Base-by-base conservation (phyloP, 1,139 yeast genomes). In the Debaryomyces fabryi region DNA sequence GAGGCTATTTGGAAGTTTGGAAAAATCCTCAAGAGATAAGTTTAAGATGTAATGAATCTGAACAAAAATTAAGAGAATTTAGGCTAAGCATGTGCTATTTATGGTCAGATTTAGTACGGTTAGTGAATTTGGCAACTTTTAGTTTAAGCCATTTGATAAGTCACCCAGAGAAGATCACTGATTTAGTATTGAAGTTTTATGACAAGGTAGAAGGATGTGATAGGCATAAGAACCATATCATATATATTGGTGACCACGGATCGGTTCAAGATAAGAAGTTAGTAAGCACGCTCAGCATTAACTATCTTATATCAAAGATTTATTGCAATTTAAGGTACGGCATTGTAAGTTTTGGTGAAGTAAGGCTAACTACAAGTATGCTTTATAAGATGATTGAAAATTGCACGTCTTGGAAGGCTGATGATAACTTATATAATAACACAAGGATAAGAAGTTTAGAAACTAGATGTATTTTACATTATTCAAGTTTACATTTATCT, bases 81-180 rank as follows among this genome's bases (percentile, higher is more conserved):
- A 64, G 69, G 40, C 46, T 70, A 3, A 74, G 72, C 48, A 49
- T 73, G 16, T 65, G 76, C 47, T 57, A 58, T 43, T 46, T 74
- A 9, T 76, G 80, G 80, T 57, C 61, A 30, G 75, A 72, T 38
- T 44, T 71, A 15, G 53, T 75, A 9, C 52, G 78, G 29, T 47
- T 72, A 18, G 51, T 63, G n/a, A 74, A 74, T 56, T 54, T 69
- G 40, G 63, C 64, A 2, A 54, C 67, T 0, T 67, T 72, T 49
- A 61, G 67, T 18, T 56, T 69, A 24, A 58, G 65, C 1, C 66
- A 71, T 1, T 51, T 65, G 10, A 50, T 60, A 9, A 60, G 62
- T 20, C 59, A 61, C 35, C 57, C 65, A 10, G 60, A 58, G 20
- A 54, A 54, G 2, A 48, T 70, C 35, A 69, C 67, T 47, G 46